Conservation (phyloP, 345 rosid species). For the Hirschfeldia incana region DNA sequence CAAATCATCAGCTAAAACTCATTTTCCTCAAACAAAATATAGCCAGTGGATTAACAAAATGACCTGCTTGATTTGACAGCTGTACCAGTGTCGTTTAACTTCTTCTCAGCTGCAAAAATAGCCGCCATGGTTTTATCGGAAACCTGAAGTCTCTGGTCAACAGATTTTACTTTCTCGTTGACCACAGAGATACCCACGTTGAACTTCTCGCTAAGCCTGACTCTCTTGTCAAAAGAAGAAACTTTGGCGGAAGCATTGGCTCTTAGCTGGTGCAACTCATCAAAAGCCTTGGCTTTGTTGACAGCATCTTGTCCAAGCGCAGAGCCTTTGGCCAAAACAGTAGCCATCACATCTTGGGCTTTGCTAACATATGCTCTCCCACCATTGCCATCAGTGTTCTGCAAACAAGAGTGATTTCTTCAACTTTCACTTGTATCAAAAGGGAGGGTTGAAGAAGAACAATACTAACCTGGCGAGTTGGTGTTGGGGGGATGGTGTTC, state of each 20-base stretch:
- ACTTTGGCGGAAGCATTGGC: slow-evolving; percentile 95
- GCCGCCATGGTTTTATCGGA: slow-evolving; percentile 99
- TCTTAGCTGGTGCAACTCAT: slow-evolving; percentile 77
- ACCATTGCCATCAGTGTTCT: slow-evolving; percentile 61
- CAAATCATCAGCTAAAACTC: neutral
- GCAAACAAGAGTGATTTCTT: slow-evolving; percentile 19
- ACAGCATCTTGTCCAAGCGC: slow-evolving; percentile 89
- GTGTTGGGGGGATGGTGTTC: slow-evolving; percentile 35
- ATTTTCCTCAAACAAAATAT: neutral
- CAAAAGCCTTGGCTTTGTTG: slow-evolving; percentile 92
- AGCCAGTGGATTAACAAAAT: neutral
- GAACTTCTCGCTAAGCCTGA: slow-evolving; percentile 80
- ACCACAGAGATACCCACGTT: slow-evolving; percentile 82
- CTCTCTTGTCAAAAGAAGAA: slow-evolving; percentile 71
- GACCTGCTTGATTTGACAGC: slow-evolving; percentile 98
- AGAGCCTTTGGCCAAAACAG: slow-evolving; percentile 80
- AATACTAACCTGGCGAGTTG: slow-evolving; percentile 47
- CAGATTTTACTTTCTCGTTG: slow-evolving; percentile 90
- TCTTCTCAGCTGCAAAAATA: slow-evolving; percentile 90
- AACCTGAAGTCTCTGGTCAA: slow-evolving; percentile 91
- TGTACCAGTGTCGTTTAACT: slow-evolving; percentile 87
- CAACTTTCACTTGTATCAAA: neutral
- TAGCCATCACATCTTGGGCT: slow-evolving; percentile 87
- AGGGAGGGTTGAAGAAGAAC: neutral
- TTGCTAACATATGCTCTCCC: slow-evolving; percentile 70